A percentile compares a stretch with the other conserved stretches of the same genome.
Conservation (phyloP, 169 alveolate species). For the Plasmodium malariae region DNA sequence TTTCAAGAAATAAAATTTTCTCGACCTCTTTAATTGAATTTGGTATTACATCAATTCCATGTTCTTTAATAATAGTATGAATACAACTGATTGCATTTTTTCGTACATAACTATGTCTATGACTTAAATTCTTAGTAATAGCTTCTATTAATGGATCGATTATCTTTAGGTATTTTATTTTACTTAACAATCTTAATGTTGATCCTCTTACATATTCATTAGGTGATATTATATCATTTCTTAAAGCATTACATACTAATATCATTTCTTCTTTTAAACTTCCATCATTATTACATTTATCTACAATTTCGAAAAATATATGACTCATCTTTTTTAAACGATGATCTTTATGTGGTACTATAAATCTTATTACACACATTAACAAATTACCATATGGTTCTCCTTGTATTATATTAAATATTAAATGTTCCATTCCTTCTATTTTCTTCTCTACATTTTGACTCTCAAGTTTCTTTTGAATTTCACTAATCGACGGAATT, state of each 20-base stretch:
- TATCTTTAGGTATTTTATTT: constrained; percentile 91
- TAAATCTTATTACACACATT: constrained; percentile 88
- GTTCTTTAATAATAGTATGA: constrained; percentile 90
- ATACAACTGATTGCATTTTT: constrained; percentile 95
- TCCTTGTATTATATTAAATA: constrained; percentile 81
- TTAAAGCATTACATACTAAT: constrained; percentile 96
- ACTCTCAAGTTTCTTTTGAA: constrained; percentile 83
- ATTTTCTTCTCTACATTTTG: constrained; percentile 77
- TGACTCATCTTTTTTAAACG: constrained; percentile 93
- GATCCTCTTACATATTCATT: constrained; percentile 97
- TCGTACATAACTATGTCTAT: constrained; percentile 95
- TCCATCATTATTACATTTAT: constrained; percentile 95
- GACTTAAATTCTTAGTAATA: constrained; percentile 92
- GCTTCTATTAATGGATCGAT: constrained; percentile 94
- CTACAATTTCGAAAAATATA: constrained; percentile 96
- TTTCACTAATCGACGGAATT: constrained; percentile 33
- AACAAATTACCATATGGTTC: constrained; percentile 83
- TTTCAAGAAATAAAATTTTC: constrained; percentile 88
- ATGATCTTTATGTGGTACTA: constrained; percentile 87
- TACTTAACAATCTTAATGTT: constrained; percentile 94
- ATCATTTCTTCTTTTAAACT: constrained; percentile 96
- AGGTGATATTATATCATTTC: constrained; percentile 96
- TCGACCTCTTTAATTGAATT: constrained; percentile 87
- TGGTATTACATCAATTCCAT: constrained; percentile 93
- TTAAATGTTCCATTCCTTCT: constrained; percentile 83